Base-by-base conservation (phyloP, 2,329 filamentous ascomycete genomes). In the Orbilia quercus region DNA sequence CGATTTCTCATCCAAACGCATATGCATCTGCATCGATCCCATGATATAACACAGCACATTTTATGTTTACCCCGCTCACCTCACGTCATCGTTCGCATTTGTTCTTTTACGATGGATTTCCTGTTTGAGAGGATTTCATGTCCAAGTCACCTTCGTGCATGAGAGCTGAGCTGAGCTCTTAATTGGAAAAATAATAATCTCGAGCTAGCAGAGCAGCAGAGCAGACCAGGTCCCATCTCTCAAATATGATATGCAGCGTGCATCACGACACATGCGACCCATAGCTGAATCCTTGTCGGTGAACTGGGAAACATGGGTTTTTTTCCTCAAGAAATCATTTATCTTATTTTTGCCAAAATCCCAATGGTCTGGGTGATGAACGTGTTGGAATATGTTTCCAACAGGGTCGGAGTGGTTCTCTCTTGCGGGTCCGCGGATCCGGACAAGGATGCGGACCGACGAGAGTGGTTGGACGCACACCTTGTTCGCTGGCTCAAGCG, bases 151-250 rank as follows among this genome's bases (percentile, higher is more conserved):
- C 16, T 34, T 44, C 63, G 45, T 67, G 63, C 53, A 67, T 66
- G 62, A 45, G 53, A 67, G 63, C 63, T 67, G 53, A 67, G 63
- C 63, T 67, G 28, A 31, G 28, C 28, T 31, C 28, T 9, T 31
- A 48, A 55, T 59, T 22, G 7, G 22, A 16, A n/a, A n/a, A n/a
- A n/a, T n/a, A n/a, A n/a, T n/a, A n/a, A n/a, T n/a, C n/a, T n/a
- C n/a, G n/a, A n/a, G n/a, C n/a, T n/a, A n/a, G n/a, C n/a, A n/a
- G n/a, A n/a, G n/a, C n/a, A n/a, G n/a, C n/a, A n/a, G n/a, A n/a
- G n/a, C n/a, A n/a, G n/a, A n/a, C n/a, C n/a, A 22, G 34, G 28
- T 9, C 9, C 28, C 4, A 31, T 31, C 28, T 31, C 28, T 31
- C 28, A 31, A 51, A 18, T 45, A 11, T 23, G 57, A 23, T n/a